Conservation (phyloP, 2,329 filamentous ascomycete species). For the Xylariales sp. region DNA sequence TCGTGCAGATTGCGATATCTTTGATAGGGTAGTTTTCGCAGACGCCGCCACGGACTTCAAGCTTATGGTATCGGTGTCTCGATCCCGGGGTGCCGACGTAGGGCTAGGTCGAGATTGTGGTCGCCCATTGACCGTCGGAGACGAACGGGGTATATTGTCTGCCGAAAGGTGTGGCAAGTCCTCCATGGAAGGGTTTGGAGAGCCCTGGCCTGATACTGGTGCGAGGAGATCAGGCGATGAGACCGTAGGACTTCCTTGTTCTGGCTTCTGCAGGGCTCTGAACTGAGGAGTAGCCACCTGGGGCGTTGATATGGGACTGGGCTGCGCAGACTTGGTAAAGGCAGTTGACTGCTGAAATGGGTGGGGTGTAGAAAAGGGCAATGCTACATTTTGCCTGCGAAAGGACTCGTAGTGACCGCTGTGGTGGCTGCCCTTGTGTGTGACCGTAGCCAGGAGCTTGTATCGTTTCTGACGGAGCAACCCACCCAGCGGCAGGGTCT, state of each 20-base stretch:
- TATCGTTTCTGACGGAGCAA: conserved; percentile 76
- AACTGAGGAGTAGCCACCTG: conserved; percentile 43
- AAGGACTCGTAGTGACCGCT: conserved; percentile 98
- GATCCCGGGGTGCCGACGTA: conserved; percentile 26
- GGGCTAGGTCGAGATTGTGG: conserved; percentile 13
- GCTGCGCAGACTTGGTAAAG: conserved; percentile 61
- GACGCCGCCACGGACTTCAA: conserved; percentile 54
- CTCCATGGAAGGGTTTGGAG: conserved; percentile 33
- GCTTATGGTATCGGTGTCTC: conserved; percentile 45
- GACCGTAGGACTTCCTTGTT: conserved; percentile 34
- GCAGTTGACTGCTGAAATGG: conserved; percentile 72
- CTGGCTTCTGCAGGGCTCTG: conserved; percentile 28
- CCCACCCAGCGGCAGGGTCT: conserved; percentile 77
- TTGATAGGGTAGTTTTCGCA: conserved; percentile 49
- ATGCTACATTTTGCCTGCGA: conserved; percentile 72
- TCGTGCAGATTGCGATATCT: conserved; percentile 35
- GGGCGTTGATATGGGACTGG: conserved; percentile 19
- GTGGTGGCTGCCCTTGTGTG: conserved; percentile 92
- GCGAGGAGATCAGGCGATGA: conserved; percentile 45
- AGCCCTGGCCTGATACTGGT: conserved; percentile 27
- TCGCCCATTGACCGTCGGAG: conserved; percentile 11
- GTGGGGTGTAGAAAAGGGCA: conserved; percentile 79
- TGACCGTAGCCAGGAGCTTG: conserved; percentile 80
- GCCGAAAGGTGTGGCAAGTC: conserved; percentile 13
- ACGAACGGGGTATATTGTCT: conserved; percentile 14